A percentile compares a stretch with the other conserved stretches of the same genome.
phyloP scores from a whole-genome alignment of 768 basidiomycete species.

The Pulveroboletus ravenelii region DNA sequence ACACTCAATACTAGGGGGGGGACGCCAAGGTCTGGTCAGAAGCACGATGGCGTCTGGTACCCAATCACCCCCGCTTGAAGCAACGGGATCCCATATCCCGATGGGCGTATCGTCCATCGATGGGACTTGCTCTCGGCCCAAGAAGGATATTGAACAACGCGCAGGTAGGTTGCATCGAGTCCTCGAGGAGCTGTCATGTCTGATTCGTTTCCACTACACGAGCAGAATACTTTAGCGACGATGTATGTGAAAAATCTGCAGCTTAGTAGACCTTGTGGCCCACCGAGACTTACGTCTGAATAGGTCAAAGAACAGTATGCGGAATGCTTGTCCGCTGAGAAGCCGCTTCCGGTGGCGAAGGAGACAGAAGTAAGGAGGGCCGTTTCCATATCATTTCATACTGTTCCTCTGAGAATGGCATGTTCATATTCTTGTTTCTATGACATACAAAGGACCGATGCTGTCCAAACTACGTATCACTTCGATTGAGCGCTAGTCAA shows the following conservation, averaged over 20 bases:
- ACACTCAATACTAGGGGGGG: background rate
- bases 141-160: conserved; percentile 42
- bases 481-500: conserved; percentile 25
- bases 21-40: too few relatives aligned
- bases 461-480: conserved; percentile 5
- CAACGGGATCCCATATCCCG: conserved; percentile 41
- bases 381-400: background rate
- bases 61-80: conserved; percentile 53
- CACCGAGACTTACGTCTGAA: background rate
- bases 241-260: conserved; percentile 13
- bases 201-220: background rate
- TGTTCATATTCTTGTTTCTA: background rate
- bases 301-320: conserved; percentile 25
- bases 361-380: background rate
- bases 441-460: conserved; percentile 5
- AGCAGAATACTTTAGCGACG: conserved; percentile 28
- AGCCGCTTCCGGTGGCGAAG: conserved; percentile 12
- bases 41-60: conserved; percentile 35
- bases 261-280: background rate
- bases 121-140: conserved; percentile 31
- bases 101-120: conserved; percentile 47
- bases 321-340: conserved; percentile 1
- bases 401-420: background rate
- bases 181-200: background rate
- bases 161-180: conserved; percentile 31